Conservation (phyloP, 495 filamentous ascomycete genomes). For the Opeltia flavorubescens region DNA sequence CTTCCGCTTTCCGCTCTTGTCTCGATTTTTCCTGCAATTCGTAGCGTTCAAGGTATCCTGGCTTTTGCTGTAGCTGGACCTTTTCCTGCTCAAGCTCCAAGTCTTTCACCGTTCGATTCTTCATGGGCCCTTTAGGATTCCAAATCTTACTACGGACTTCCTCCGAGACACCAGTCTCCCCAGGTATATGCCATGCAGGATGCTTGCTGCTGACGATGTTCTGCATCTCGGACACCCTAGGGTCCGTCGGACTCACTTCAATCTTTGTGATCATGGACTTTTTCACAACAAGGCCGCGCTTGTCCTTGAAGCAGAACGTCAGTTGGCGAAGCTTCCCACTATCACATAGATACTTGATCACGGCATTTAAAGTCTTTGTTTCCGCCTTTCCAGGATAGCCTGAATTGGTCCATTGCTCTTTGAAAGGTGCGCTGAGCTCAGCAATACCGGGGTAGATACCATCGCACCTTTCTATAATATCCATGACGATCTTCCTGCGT, state of each 20-base stretch:
- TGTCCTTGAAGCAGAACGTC: conserved; percentile 46
- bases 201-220: conserved; percentile 31
- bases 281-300: conserved; percentile 37
- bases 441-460: conserved; percentile 64
- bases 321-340: conserved; percentile 43
- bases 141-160: not conserved
- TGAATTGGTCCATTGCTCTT: conserved; percentile 42
- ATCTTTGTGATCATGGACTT: conserved; percentile 38
- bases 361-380: conserved; percentile 33
- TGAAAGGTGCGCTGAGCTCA: conserved; percentile 59
- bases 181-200: conserved; percentile 8
- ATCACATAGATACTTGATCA: conserved; percentile 48
- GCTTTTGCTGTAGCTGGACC: conserved; percentile 28
- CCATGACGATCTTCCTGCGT: conserved; percentile 50
- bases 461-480: conserved; percentile 51
- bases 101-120: not conserved
- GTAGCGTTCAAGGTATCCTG: conserved; percentile 18
- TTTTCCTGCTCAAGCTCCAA: conserved; percentile 12
- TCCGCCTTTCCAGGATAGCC: conserved; percentile 33
- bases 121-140: not conserved
- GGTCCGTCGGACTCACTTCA: conserved; percentile 33
- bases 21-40: conserved; percentile 20
- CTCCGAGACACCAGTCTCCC: conserved; percentile 15
- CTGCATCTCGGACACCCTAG: conserved; percentile 37
- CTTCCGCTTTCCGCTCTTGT: conserved; percentile 19